phyloP scores from a whole-genome alignment of 2,329 filamentous ascomycete species.

The Claviceps sp. region DNA sequence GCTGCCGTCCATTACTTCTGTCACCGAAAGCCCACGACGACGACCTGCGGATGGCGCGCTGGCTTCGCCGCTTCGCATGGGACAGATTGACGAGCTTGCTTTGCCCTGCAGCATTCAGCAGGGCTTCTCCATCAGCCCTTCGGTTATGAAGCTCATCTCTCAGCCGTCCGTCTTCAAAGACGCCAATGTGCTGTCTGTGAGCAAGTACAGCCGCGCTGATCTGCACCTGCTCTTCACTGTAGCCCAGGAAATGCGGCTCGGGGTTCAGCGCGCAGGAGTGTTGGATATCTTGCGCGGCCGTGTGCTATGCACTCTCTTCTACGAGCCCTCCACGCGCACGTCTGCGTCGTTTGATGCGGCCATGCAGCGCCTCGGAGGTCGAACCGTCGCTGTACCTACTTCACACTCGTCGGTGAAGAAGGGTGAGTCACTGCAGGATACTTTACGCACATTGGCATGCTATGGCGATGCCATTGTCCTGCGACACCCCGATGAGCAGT shows the following conservation, averaged over 20 bases:
- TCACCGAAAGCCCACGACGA: conserved; percentile 23
- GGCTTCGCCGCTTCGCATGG: conserved; percentile 13
- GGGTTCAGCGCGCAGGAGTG: conserved; percentile 83
- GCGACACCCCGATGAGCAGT: conserved; percentile 74
- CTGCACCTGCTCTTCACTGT: conserved; percentile 91
- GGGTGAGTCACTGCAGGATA: conserved; percentile 88
- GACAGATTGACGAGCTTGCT: conserved; percentile 30
- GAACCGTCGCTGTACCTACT: conserved; percentile 70
- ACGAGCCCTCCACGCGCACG: conserved; percentile 91
- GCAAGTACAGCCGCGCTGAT: conserved; percentile 76
- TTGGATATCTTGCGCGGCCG: conserved; percentile 76
- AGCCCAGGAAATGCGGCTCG: conserved; percentile 92
- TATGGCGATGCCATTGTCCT: conserved; percentile 95
- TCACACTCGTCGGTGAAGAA: conserved; percentile 82
- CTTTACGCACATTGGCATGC: conserved; percentile 81
- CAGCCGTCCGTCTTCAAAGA: conserved; percentile 74
- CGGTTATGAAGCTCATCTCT: conserved; percentile 59
- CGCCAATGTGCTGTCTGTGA: conserved; percentile 81
- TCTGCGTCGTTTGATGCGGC: conserved; percentile 93
- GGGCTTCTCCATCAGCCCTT: conserved; percentile 40
- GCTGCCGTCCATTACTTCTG: conserved; percentile 22
- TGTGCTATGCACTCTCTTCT: conserved; percentile 88
- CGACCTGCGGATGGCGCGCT: conserved; percentile 15
- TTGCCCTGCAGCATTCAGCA: conserved; percentile 35
- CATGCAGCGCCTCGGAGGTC: conserved; percentile 93